phyloP scores from a whole-genome alignment of 192 early-diverging fungal species.

The Coemansia umbellata region DNA sequence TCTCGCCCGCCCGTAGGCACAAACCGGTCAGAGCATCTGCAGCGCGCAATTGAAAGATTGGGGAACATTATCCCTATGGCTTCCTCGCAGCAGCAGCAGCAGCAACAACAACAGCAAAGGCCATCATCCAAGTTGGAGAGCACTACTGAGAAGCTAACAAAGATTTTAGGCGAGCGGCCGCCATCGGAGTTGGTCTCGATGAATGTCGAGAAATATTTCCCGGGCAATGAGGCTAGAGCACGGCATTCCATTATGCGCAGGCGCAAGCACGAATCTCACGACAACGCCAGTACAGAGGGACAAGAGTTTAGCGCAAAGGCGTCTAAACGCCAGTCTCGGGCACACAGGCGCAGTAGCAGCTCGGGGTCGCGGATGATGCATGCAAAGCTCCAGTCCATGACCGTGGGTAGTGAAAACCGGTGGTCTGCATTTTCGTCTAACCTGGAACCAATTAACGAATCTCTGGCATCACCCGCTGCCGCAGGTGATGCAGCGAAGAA shows the following conservation, averaged over 20 bases:
- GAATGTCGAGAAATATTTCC: constrained; percentile 90
- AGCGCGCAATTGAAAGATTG: constrained; percentile 39
- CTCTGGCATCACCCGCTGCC: constrained; percentile 18
- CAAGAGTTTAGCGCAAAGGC: constrained; percentile 10
- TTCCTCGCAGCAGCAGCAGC: constrained; percentile 2
- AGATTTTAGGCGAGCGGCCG: constrained; percentile 94
- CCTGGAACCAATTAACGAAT: constrained; percentile 41
- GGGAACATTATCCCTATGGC: constrained; percentile 32
- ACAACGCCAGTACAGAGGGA: constrained; percentile 7
- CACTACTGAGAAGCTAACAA: constrained; percentile 55
- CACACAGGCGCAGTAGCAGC: constrained; percentile 31
- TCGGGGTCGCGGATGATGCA: constrained; percentile 26
- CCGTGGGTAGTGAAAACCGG: constrained; percentile 19
- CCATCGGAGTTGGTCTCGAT: constrained; percentile 89
- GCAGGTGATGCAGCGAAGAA: not conserved
- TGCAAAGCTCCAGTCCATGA: constrained; percentile 19
- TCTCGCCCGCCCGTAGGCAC: constrained; percentile 38
- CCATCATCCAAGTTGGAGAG: constrained; percentile 32
- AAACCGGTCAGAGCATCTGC: constrained; percentile 42
- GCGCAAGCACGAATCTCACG: constrained; percentile 29
- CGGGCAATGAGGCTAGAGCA: constrained; percentile 58
- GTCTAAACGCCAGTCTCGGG: constrained; percentile 28
- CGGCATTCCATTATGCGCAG: constrained; percentile 53
- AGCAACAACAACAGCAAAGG: constrained; percentile 13
- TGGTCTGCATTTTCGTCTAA: constrained; percentile 32